Evolutionary conservation across 148 eudicot species (phyloP), one percentile per base, ranked within the genome.

Genomic region (Nepenthes gracilis): DNA sequence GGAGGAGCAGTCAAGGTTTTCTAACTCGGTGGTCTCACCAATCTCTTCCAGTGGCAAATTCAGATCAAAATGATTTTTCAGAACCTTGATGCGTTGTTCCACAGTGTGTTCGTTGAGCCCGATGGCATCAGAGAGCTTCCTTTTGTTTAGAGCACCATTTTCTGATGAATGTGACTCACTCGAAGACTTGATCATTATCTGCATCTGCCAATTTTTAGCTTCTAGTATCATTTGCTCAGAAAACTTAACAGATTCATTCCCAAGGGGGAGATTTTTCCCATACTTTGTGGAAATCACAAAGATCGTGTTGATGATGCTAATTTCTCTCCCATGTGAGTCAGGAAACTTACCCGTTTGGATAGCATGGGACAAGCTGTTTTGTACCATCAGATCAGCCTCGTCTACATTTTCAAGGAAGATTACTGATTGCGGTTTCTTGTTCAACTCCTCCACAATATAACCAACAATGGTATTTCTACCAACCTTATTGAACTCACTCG

Each of bases 331-430:
- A 55, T 69, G 78, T n/a, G 86, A 76, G 57, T 86, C 87, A 47
- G 68, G 74, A 55, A 93, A 78, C 52, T 72, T 79, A 43, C 99
- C 97, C 0, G 84, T 80, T 36, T 61, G 81, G 43, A 86, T 57
- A 59, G 99, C 97, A 70, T 56, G 81, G n/a, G 77, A 71, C 71
- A 93, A 66, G 77, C 80, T 89, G 61, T 63, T 75, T 72, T 80
- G 89, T 34, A 80, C 70, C 54, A 76, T 34, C 12, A 70, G 61
- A 83, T 89, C 90, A 23, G 99, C 87, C 62, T 89, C 78, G 15
- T 89, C 87, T 9, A 93, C 43, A 65, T 86, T 86, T 64, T 93
- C 99, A 60, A 93, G 84, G 65, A 86, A 67, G 57, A 93, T 81
- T 57, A 93, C 79, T 9, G 87, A 84, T 47, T 64, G 75, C 14